phyloP scores from a whole-genome alignment of 2,329 filamentous ascomycete species.

The Ascochyta viciae-villosae region DNA sequence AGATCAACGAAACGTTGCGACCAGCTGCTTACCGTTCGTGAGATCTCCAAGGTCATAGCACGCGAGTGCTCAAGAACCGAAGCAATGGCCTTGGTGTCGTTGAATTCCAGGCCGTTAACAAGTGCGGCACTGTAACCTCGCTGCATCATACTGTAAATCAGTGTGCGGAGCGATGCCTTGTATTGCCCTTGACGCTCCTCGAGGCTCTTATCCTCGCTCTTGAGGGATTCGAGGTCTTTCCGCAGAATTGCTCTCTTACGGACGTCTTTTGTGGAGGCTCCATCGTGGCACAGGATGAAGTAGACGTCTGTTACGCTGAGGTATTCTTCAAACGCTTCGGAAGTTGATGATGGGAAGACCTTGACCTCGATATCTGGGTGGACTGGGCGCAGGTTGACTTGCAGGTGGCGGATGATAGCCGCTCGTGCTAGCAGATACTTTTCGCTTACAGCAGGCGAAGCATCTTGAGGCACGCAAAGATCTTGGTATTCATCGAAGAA shows the following conservation, averaged over 20 bases:
- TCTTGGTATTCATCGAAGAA: constrained; percentile 69
- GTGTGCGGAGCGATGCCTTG: constrained; percentile 49
- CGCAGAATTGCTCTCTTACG: constrained; percentile 27
- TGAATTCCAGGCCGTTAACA: constrained; percentile 68
- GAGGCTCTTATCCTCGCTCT: constrained; percentile 26
- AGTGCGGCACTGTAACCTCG: constrained; percentile 68
- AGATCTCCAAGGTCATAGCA: constrained; percentile 25
- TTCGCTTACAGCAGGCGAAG: constrained; percentile 40
- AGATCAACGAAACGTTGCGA: not conserved
- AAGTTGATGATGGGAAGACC: constrained; percentile 57
- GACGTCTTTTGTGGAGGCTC: constrained; percentile 47
- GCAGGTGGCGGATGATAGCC: constrained; percentile 70
- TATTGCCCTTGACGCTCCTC: constrained; percentile 32
- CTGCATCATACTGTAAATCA: constrained; percentile 63
- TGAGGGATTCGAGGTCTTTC: constrained; percentile 26
- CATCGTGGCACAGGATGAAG: constrained; percentile 75
- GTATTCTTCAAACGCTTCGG: constrained; percentile 63
- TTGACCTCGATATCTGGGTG: constrained; percentile 55
- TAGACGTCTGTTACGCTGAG: constrained; percentile 63
- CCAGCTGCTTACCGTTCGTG: constrained; percentile 24
- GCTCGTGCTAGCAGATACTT: constrained; percentile 70
- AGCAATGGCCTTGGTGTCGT: constrained; percentile 65
- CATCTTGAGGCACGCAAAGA: constrained; percentile 62
- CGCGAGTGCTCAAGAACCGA: constrained; percentile 31
- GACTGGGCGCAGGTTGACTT: constrained; percentile 50